Base-by-base conservation (phyloP, 345 rosid genomes). In the Acer campestre region DNA sequence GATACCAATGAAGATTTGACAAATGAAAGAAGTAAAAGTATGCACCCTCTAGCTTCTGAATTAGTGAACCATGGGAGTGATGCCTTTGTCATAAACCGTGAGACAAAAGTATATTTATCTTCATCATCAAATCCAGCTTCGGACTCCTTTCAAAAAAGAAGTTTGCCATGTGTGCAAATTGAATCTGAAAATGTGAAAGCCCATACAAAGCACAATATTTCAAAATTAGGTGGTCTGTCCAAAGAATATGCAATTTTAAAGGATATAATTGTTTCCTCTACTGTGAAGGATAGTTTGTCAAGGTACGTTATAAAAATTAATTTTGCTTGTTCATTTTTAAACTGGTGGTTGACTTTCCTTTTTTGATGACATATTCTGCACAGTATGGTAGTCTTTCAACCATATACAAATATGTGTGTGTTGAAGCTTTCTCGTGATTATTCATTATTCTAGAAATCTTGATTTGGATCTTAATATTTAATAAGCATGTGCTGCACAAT, bases 161-260 rank as follows among this genome's bases (percentile, higher is more conserved):
- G 80, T 79, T 74, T 62, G 7, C 65, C 80, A 42, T 59, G 38
- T 78, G 71, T 71, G 80, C 81, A 79, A 58, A 63, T 74, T 71
- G 84, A 81, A 70, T 69, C 53, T 22, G 78, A 78, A 18, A 48
- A 76, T 75, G 83, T 12, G 49, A 68, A 78, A 75, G 82, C 68
- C 23, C 73, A n/a, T 62, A 11, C 68, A 56, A 85, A 61, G 71
- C 73, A 65, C 80, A 87, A 83, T 71, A 74, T 78, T 56, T 55
- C 83, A 61, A 90, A 85, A 80, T 51, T 95, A 80, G 98, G 97
- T 78, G 98, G 98, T 78, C 90, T 95, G 51, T 70, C 83, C 64
- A 85, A 86, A 77, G 98, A 95, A 82, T 90, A 88, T 74, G 81
- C 82, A 55, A 75, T 80, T 74, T 71, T 95, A 84, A 89, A 77